Conservation (phyloP, 306 rosid genomes). For the Psophocarpus tetragonolobus region DNA sequence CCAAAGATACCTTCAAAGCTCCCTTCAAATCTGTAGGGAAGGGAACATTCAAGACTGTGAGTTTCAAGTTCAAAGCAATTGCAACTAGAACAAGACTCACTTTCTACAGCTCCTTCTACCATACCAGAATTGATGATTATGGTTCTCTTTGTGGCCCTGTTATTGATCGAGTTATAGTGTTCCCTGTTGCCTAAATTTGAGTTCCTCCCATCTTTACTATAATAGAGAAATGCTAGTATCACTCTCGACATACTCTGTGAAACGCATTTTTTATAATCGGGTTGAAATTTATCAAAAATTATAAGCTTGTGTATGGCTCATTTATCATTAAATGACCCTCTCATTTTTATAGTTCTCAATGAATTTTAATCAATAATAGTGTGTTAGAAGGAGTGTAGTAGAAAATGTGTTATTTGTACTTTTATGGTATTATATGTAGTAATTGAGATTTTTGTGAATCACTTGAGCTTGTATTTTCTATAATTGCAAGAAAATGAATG, state of each 20-base stretch:
- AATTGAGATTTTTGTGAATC: slow-evolving; percentile 39
- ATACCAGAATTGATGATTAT: slow-evolving; percentile 69
- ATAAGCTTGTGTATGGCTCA: too few relatives aligned
- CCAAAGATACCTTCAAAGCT: slow-evolving; percentile 67
- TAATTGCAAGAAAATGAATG: slow-evolving; percentile 42
- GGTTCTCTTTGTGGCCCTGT: slow-evolving; percentile 97
- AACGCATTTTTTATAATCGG: too few relatives aligned
- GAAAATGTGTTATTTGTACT: too few relatives aligned
- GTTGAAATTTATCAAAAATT: too few relatives aligned
- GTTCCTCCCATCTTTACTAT: background rate
- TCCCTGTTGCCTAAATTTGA: slow-evolving; percentile 41
- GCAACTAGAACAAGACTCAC: slow-evolving; percentile 76
- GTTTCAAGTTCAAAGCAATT: slow-evolving; percentile 68
- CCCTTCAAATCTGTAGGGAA: slow-evolving; percentile 79
- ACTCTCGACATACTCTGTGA: too few relatives aligned
- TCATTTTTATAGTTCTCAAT: too few relatives aligned
- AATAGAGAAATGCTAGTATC: too few relatives aligned
- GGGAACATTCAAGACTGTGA: slow-evolving; percentile 58
- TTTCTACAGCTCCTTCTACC: slow-evolving; percentile 89
- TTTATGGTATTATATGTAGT: too few relatives aligned
- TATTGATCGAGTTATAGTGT: slow-evolving; percentile 69
- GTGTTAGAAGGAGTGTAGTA: too few relatives aligned
- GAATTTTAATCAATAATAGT: too few relatives aligned
- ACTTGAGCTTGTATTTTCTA: slow-evolving; percentile 34
- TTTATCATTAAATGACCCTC: too few relatives aligned